phyloP scores from a whole-genome alignment of 352 stramenopile genomes.

The Globisporangium megalacanthum region DNA sequence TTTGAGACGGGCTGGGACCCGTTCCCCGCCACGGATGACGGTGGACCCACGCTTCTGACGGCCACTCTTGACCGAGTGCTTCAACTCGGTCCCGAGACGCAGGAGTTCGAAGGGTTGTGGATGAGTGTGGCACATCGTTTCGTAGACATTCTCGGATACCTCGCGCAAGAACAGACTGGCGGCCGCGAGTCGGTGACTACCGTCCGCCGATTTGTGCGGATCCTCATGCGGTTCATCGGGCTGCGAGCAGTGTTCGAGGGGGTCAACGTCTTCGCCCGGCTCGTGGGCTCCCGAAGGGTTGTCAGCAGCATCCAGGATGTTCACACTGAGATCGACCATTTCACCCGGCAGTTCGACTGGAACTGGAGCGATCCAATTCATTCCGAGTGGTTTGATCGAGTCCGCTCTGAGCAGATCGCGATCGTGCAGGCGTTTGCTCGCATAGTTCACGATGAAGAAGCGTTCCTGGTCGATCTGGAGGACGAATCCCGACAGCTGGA shows the following conservation, averaged over 20 bases:
- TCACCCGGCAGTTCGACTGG: not conserved
- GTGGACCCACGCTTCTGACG: not conserved
- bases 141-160: not conserved
- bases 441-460: not conserved
- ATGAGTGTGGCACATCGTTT: not conserved
- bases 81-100: not conserved
- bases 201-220: not conserved
- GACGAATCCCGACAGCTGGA: not conserved
- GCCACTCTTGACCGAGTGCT: not conserved
- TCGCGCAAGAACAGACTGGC: not conserved
- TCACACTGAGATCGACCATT: slow-evolving; percentile 3
- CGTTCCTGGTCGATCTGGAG: not conserved
- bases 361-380: slow-evolving; percentile 2
- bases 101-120: slow-evolving; percentile 3
- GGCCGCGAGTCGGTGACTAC: not conserved
- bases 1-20: not conserved
- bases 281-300: not conserved
- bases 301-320: slow-evolving; percentile 3
- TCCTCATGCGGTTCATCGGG: slow-evolving; percentile 1
- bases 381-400: not conserved
- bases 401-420: not conserved
- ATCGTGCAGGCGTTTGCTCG: not conserved
- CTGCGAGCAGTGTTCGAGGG: not conserved
- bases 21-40: not conserved
- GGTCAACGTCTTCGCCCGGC: not conserved